phyloP scores from a whole-genome alignment of 2,329 filamentous ascomycete genomes.

The Cordyceps farinosa region DNA sequence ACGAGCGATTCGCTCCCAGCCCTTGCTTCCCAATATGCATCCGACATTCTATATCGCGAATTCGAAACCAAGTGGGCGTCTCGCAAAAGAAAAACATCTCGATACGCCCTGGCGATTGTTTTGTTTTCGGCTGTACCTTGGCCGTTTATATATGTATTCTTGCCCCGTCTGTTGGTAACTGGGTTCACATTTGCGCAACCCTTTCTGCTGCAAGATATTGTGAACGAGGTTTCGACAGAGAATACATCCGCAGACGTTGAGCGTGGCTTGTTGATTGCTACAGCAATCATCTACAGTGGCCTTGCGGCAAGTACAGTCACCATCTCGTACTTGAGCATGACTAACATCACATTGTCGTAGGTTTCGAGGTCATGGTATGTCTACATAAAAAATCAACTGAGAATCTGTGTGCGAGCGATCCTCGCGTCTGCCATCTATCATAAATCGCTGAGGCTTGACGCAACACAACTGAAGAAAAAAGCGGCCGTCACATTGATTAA shows the following conservation, averaged over 20 bases:
- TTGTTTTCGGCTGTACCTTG: background rate
- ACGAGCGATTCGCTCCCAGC: background rate
- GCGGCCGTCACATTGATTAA: constrained; percentile 5
- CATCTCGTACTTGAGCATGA: background rate
- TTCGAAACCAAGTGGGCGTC: background rate
- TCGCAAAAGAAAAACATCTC: background rate
- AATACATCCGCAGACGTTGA: background rate
- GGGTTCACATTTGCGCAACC: background rate
- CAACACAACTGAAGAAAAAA: background rate
- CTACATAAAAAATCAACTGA: background rate
- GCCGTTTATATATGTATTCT: background rate
- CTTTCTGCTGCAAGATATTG: constrained; percentile 1
- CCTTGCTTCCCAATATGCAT: background rate
- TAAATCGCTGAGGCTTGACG: background rate
- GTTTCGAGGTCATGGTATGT: background rate
- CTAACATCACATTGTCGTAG: background rate
- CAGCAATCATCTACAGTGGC: constrained; percentile 5
- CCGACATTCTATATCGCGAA: background rate
- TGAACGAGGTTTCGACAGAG: background rate
- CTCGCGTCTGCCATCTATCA: background rate
- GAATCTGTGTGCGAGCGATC: background rate
- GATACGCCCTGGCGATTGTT: background rate
- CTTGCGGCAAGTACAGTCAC: background rate
- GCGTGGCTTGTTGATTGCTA: background rate
- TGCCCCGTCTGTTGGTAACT: background rate